Conservation (phyloP, 2,329 filamentous ascomycete genomes). For the Fusarium palustre region DNA sequence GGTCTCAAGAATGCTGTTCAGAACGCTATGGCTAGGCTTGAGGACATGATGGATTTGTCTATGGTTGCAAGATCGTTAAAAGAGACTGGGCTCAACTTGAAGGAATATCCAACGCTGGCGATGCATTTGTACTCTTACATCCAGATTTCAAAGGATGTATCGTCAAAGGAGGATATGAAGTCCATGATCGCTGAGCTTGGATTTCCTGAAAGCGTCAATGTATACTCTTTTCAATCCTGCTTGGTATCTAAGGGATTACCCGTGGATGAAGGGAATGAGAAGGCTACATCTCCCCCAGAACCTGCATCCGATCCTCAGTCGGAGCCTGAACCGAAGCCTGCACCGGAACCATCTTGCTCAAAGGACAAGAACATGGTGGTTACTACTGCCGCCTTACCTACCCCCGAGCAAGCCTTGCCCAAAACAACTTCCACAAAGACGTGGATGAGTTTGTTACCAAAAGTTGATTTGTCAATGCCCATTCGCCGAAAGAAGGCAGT, state of each 20-base stretch:
- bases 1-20: background rate
- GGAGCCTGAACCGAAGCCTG: no score
- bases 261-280: background rate
- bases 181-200: background rate
- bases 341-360: background rate
- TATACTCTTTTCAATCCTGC: background rate
- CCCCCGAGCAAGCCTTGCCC: background rate
- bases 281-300: background rate
- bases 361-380: background rate
- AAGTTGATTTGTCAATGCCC: background rate
- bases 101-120: background rate
- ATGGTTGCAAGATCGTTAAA: background rate
- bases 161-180: background rate
- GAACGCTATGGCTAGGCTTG: background rate
- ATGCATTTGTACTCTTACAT: background rate
- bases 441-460: background rate
- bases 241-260: background rate
- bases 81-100: rapidly evolving
- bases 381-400: no score
- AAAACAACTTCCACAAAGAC: no score
- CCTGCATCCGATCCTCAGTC: no score
- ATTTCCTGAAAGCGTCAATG: background rate
- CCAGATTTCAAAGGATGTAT: background rate
- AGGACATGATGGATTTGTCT: background rate
- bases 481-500: background rate